Base-by-base conservation (phyloP, 169 alveolate genomes). In the Plasmodium cynomolgi region DNA sequence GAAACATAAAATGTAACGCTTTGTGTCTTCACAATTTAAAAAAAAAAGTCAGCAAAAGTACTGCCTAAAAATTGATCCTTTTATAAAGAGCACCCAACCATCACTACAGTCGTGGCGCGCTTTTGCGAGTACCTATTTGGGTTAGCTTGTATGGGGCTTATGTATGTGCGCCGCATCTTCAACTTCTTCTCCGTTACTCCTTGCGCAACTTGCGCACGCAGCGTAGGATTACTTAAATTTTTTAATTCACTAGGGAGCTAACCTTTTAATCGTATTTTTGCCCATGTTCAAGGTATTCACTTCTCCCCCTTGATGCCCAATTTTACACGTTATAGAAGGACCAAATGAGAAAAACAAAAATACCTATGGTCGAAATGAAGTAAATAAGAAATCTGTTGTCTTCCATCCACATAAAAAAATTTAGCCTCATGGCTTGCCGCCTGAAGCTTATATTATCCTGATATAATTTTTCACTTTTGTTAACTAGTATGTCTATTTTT, bases 391-490 rank as follows among this genome's bases (percentile, higher is more conserved):
- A 80, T 37, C 83, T 37, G 58, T 88, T 88, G 41, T 88, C 82
- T 88, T 88, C 94, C 37, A 88, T 58, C 94, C 94, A 88, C 94
- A 88, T 88, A 80, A 44, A 81, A 62, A 88, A 88, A 88, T 88
- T 88, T 80, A 88, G 73, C 13, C 83, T 44, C 83, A 88, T 79
- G 54, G 94, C 94, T 88, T 88, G 80, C 44, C 94, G 81, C 20
- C 94, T 88, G 33, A 88, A 88, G 73, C 31, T 58, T 80, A 88
- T 80, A 41, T 88, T 88, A 77, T 88, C 94, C 41, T 88, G 94
- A 44, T 81, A 62, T 80, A 88, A 80, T 71, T 80, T 88, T 71
- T 88, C 94, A 79, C 91, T 88, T 80, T 81, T 88, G 83, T 88
- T 88, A 62, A 88, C 94, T 79, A 88, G 74, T 62, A 88, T 88